Evolutionary conservation across 495 filamentous ascomycete species (phyloP), one percentile per base, ranked within the genome.

Genomic region (Durotheca rogersii): DNA sequence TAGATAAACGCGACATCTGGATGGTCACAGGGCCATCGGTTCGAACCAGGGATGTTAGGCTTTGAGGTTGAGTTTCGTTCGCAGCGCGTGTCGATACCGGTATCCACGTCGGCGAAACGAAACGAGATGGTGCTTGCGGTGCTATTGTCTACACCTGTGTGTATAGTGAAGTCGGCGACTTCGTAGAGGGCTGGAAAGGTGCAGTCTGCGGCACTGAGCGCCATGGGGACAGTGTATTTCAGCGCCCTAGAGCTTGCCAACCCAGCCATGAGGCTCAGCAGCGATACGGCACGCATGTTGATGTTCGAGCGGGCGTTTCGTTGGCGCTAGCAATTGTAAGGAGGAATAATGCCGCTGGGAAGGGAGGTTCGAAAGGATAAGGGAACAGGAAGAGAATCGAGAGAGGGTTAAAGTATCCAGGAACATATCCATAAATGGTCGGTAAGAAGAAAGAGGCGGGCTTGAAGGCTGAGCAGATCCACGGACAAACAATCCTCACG

Each of bases 11-110:
- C 25, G 3, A 66, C 46, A 19, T 41, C 41, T 12, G 33, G 5
- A 17, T 61, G 32, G 14, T 62, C 56, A 36, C 62, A 66, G 17
- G 41, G 51, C 53, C 55, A 66, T 41, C 37, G 53, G 42, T 65
- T 61, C n/a, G 47, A 37, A 19, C 48, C 37, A 9, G 39, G 32
- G 19, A 44, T 32, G 7, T 14, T 54, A 15, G 56, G 37, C 43
- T 51, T 61, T 41, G 62, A 66, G 15, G 49, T 56, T 12, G 56
- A 49, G 34, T 63, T 61, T 14, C 42, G 60, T 6, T 15, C 40
- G 15, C 62, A 66, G 5, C 18, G 36, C n/a, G 62, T 60, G 20
- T 53, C 30, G 30, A 63, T 58, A 3, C 55, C 44, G 21, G 62
- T 66, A 11, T 50, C 50, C n/a, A 35, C 38, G 29, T 66, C 62